Evolutionary conservation across 164 flowering plant genomes (phyloP).

Genomic region (Aristolochia contorta): DNA sequence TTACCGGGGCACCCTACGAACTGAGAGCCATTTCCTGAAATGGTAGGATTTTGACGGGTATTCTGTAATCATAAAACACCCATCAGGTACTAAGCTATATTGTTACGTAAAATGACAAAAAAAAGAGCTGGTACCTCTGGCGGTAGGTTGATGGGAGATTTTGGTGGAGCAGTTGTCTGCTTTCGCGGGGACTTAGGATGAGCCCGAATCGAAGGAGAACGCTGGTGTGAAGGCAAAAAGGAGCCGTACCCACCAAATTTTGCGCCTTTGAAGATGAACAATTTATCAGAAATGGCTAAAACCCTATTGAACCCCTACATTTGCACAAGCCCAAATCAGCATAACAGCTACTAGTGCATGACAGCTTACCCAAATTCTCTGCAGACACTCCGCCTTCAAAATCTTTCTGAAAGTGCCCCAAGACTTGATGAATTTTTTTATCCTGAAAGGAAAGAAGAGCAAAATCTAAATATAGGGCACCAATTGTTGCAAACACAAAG

Average conservation of each 20-base stretch:
- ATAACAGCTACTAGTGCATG: background rate
- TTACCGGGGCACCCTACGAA: conserved; percentile 17
- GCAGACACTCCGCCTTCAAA: conserved; percentile 71
- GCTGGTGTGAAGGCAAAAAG: conserved; percentile 58
- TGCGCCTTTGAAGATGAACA: conserved; percentile 44
- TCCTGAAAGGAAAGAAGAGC: conserved; percentile 16
- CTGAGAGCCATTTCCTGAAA: conserved; percentile 18
- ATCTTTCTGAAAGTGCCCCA: conserved; percentile 78
- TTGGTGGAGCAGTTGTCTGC: conserved; percentile 20
- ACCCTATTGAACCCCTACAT: background rate
- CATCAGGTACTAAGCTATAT: background rate
- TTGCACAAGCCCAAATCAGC: background rate
- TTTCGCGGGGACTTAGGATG: conserved; percentile 40
- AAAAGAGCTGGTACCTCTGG: conserved; percentile 36
- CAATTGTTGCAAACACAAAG: background rate
- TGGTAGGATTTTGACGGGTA: conserved; percentile 22
- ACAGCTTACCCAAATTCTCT: conserved; percentile 51
- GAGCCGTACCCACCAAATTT: conserved; percentile 84
- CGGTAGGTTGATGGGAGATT: conserved; percentile 24
- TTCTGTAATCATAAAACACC: conserved; percentile 25
- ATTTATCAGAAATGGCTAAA: conserved; percentile 5
- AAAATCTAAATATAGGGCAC: background rate
- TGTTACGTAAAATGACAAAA: background rate
- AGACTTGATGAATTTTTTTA: conserved; percentile 47
- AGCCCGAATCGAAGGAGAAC: conserved; percentile 37